Percentiles rank a stretch among this genome's conserved stretches.
These are phyloP conservation scores for Beauveria caledonica DNA, from an alignment of 2,329 filamentous ascomycete genomes.

Conservation along the genomic window DNA sequence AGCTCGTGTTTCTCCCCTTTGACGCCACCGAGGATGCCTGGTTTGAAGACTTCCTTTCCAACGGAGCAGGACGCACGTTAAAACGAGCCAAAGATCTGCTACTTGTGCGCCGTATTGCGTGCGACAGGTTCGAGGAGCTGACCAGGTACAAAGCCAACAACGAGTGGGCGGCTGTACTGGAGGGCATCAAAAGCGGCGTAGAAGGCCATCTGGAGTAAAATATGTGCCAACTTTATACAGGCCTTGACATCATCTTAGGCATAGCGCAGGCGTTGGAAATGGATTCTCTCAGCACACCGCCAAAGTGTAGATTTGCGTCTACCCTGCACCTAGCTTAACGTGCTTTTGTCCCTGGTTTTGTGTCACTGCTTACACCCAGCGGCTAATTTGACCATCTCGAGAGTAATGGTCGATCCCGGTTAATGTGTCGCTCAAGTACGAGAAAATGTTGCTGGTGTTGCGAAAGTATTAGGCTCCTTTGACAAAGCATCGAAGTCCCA, in stretches of 20 bases:
- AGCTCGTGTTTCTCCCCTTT: conserved; percentile 68
- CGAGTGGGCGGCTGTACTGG: conserved; percentile 41
- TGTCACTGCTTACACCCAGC: too few relatives aligned
- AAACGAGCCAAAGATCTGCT: conserved; percentile 64
- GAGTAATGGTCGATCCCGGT: too few relatives aligned
- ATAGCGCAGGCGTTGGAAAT: conserved; percentile 14
- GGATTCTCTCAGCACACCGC: not conserved
- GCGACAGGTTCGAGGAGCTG: conserved; percentile 47
- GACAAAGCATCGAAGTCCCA: too few relatives aligned
- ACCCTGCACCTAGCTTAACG: not conserved
- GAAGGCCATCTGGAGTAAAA: conserved; percentile 22
- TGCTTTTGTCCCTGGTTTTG: not conserved
- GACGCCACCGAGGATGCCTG: conserved; percentile 61
- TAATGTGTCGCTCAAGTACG: too few relatives aligned
- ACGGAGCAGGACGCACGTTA: conserved; percentile 55
- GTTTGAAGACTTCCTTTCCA: conserved; percentile 61
- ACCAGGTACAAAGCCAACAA: conserved; percentile 35
- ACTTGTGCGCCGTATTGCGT: conserved; percentile 64
- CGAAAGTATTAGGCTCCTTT: too few relatives aligned
- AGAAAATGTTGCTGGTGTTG: too few relatives aligned
- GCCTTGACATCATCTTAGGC: not conserved
- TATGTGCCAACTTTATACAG: not conserved
- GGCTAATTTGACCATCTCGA: too few relatives aligned
- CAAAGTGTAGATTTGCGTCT: not conserved
- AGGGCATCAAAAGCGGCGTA: conserved; percentile 42